Evolutionary conservation across 2,329 filamentous ascomycete genomes (phyloP), one percentile per base, ranked within the genome.

Genomic region (Epichloe hybrida): DNA sequence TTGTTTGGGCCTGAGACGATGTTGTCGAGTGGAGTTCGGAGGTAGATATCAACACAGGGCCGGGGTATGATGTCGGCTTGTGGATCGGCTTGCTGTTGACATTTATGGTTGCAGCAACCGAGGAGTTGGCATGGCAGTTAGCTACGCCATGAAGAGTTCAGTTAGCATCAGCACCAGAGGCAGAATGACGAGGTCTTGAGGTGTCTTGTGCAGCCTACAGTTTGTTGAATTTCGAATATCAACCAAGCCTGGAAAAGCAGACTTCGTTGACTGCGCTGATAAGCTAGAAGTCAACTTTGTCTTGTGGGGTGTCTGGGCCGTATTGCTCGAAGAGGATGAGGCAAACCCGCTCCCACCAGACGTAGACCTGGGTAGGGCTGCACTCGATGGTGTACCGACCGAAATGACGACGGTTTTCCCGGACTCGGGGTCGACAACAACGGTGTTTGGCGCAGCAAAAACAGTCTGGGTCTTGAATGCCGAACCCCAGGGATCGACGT

Each of bases 401-500:
- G 66, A 59, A 55, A 62, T 62, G 52, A 61, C 59, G 54, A 67
- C 57, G 51, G 69, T 70, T 49, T 65, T 60, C 56, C 63, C 67
- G 39, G 68, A 65, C 50, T 58, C 58, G 46, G 64, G 56, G 57
- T 65, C 62, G 54, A 66, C 57, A 53, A 69, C 58, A 50, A 67
- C 61, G 50, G 70, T 71, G 57, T 65, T 62, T 38, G 69, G 61
- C 44, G 66, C 55, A 40, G 66, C 64, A 56, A 59, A 63, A 50
- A 71, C 56, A 35, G 76, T 79, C 52, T 69, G 63, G 21, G 72
- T 60, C 48, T 67, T 62, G 44, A 77, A 59, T 46, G 71, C 66
- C 31, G 66, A 67, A 54, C 76, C 76, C 43, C 62, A 60, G 44
- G 64, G 64, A 62, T 79, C 74, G 54, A 79, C 70, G 54, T 75